Evolutionary conservation across 164 flowering plant species (phyloP).

Genomic region (Amborella trichopoda): DNA sequence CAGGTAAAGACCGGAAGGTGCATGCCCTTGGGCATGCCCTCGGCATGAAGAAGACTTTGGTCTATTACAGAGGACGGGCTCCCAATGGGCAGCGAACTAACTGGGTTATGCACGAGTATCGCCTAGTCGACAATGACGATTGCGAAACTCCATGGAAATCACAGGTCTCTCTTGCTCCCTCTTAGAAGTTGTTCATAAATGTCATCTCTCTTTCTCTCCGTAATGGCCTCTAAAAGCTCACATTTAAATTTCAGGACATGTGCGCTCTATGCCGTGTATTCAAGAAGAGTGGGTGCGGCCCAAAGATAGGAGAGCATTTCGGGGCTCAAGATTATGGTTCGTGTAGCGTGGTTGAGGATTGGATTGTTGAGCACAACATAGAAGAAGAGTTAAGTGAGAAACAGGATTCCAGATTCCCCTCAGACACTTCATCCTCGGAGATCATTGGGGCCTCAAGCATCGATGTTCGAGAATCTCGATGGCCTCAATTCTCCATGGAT

Average conservation of each 20-base stretch:
- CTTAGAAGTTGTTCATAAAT: neutral
- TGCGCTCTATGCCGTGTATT: conserved; percentile 17
- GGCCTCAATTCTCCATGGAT: too few species aligned
- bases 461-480: too few species aligned
- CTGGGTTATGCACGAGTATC: conserved; percentile 14
- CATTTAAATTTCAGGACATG: conserved; percentile 14
- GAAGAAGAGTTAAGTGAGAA: neutral
- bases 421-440: neutral
- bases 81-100: conserved; percentile 8
- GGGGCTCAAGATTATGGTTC: neutral
- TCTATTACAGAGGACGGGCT: conserved; percentile 11
- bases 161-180: neutral
- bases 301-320: neutral
- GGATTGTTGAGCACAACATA: neutral
- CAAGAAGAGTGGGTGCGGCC: conserved; percentile 12
- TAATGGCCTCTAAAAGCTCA: too few species aligned
- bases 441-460: neutral
- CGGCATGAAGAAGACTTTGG: conserved; percentile 13
- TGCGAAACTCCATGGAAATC: neutral
- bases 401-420: conserved; percentile 1
- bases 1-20: conserved; percentile 8
- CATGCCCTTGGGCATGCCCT: neutral
- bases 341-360: neutral
- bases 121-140: conserved; percentile 6
- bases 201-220: neutral